Evolutionary conservation across 129 eudicot species (phyloP).

Genomic region (Saposhnikovia divaricata): DNA sequence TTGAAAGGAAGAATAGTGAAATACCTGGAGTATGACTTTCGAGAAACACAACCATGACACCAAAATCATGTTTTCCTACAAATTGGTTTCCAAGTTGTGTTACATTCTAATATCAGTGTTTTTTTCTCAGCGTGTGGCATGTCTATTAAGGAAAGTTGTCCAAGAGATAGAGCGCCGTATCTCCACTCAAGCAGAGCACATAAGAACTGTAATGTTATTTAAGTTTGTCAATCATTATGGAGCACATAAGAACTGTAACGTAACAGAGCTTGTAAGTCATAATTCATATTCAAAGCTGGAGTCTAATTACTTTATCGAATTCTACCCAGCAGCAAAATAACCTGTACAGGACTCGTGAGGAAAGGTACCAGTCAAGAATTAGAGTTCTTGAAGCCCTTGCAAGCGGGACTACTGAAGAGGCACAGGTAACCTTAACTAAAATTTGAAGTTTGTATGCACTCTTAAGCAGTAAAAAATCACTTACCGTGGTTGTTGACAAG

Average conservation of each 20-base stretch:
- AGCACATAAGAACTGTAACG: constrained; percentile 66
- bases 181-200: constrained; percentile 86
- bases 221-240: constrained; percentile 14
- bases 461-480: background rate
- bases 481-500: background rate
- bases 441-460: constrained; percentile 2
- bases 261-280: background rate
- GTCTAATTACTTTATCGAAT: background rate
- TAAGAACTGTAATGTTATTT: constrained; percentile 54
- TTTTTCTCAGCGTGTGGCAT: constrained; percentile 71
- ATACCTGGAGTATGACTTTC: constrained; percentile 72
- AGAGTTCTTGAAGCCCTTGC: constrained; percentile 91
- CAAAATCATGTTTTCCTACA: background rate
- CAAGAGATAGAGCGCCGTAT: constrained; percentile 95
- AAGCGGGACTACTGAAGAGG: constrained; percentile 62
- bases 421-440: constrained; percentile 33
- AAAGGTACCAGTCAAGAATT: constrained; percentile 86
- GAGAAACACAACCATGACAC: background rate
- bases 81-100: background rate
- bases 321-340: constrained; percentile 65
- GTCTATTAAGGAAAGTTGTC: constrained; percentile 87
- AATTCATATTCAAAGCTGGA: background rate
- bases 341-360: constrained; percentile 80
- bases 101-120: background rate
- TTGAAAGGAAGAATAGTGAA: constrained; percentile 74